Conservation (phyloP, 257 asterid genomes). For the Datura wrightii region DNA sequence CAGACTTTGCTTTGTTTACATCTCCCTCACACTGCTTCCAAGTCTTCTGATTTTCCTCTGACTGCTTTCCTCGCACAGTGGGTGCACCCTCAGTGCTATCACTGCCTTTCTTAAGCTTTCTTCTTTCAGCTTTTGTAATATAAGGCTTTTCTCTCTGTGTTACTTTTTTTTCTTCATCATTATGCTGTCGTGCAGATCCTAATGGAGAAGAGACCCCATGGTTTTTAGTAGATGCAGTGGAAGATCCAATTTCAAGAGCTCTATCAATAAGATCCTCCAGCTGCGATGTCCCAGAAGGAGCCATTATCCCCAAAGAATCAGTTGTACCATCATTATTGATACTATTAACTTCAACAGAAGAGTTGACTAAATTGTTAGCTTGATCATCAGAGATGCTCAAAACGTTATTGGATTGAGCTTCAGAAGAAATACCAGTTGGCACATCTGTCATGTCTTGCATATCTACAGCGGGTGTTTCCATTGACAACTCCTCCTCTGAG, state of each 20-base stretch:
- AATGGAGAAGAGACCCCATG: constrained; percentile 63
- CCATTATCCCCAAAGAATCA: constrained; percentile 47
- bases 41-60: constrained; percentile 43
- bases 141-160: constrained; percentile 78
- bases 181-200: constrained; percentile 47
- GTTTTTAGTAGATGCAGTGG: constrained; percentile 61
- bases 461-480: constrained; percentile 48
- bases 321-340: constrained; percentile 38
- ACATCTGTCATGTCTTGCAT: constrained; percentile 44
- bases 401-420: constrained; percentile 40
- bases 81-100: constrained; percentile 48
- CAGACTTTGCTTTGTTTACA: constrained; percentile 47
- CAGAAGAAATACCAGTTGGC: constrained; percentile 43
- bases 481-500: constrained; percentile 65
- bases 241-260: constrained; percentile 94
- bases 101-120: constrained; percentile 88
- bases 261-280: constrained; percentile 90
- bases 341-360: constrained; percentile 44
- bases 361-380: constrained; percentile 40
- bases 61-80: constrained; percentile 45
- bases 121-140: constrained; percentile 90
- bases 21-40: constrained; percentile 46
- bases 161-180: constrained; percentile 46
- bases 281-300: constrained; percentile 54
- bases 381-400: constrained; percentile 42